Evolutionary conservation across 768 basidiomycete species (phyloP).

Genomic region (Albatrellus ellisii): DNA sequence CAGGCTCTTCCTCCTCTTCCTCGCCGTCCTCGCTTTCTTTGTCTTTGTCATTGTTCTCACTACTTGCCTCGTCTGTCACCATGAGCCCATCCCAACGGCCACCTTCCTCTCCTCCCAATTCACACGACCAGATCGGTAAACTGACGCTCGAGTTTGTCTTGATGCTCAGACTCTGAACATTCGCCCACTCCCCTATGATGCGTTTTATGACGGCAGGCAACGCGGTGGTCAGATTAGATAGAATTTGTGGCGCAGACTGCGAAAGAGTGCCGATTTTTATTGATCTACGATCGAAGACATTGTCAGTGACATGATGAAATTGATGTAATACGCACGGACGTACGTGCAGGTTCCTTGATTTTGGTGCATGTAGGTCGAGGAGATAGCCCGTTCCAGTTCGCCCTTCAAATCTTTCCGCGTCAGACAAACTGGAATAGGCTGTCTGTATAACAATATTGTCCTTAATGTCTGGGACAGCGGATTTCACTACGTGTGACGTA

Average conservation of each 20-base stretch:
- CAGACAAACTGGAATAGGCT: constrained; percentile 90
- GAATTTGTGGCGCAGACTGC: constrained; percentile 59
- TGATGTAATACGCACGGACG: constrained; percentile 20
- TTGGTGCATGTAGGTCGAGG: constrained; percentile 93
- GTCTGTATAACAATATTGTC: constrained; percentile 31
- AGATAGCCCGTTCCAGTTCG: constrained; percentile 86
- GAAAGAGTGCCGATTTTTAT: constrained; percentile 72
- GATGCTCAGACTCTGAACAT: constrained; percentile 78
- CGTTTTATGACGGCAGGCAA: constrained; percentile 60
- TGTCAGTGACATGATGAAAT: background rate
- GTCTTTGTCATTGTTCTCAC: constrained; percentile 16
- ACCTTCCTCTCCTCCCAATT: constrained; percentile 44
- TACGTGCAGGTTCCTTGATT: constrained; percentile 89
- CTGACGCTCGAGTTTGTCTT: constrained; percentile 78
- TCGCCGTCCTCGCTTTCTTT: constrained; percentile 10
- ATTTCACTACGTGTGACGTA: constrained; percentile 26
- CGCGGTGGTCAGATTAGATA: constrained; percentile 67
- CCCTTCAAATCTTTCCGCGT: constrained; percentile 81
- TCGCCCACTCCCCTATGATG: constrained; percentile 79
- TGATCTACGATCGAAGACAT: constrained; percentile 34
- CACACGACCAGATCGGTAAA: constrained; percentile 85
- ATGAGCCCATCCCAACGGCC: constrained; percentile 50
- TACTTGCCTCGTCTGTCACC: constrained; percentile 19
- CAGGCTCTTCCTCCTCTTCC: constrained; percentile 13
- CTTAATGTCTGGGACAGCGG: constrained; percentile 6